Conservation (phyloP, 805 yeast species). For the Candida fluviatilis region DNA sequence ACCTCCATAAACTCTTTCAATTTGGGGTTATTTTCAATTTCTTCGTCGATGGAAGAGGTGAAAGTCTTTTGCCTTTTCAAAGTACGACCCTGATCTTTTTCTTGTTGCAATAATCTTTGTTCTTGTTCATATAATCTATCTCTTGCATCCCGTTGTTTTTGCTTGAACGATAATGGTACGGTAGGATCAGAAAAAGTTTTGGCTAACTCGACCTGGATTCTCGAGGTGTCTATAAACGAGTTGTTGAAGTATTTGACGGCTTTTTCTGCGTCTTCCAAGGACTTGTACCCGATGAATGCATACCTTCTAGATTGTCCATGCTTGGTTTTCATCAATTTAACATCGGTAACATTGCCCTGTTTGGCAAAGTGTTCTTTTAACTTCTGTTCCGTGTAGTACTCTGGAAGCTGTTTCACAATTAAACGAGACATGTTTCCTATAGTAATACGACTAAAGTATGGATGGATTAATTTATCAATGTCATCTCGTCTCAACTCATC, state of each 20-base stretch:
- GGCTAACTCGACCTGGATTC: constrained; percentile 75
- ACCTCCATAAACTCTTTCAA: constrained; percentile 78
- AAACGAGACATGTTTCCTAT: constrained; percentile 65
- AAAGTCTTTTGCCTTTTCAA: constrained; percentile 35
- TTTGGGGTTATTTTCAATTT: constrained; percentile 60
- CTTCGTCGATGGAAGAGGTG: constrained; percentile 46
- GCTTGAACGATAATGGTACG: constrained; percentile 59
- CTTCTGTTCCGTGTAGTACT: constrained; percentile 69
- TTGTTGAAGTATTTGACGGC: constrained; percentile 75
- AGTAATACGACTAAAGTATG: background rate
- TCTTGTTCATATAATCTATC: constrained; percentile 39
- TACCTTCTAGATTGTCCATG: constrained; percentile 88
- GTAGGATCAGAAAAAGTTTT: constrained; percentile 80
- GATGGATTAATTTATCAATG: background rate
- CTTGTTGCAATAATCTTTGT: constrained; percentile 36
- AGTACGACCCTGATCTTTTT: constrained; percentile 30
- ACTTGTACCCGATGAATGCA: constrained; percentile 86
- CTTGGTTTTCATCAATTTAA: constrained; percentile 73
- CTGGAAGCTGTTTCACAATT: constrained; percentile 87
- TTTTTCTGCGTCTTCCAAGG: constrained; percentile 66
- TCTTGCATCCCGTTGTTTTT: constrained; percentile 42
- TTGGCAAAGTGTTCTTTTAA: constrained; percentile 59
- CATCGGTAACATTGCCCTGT: constrained; percentile 77
- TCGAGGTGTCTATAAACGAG: constrained; percentile 79
- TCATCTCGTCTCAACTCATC: background rate